A percentile compares a stretch with the other conserved stretches of the same genome.
phyloP scores from a whole-genome alignment of 2,329 filamentous ascomycete species.

The Balansia obtecta region DNA sequence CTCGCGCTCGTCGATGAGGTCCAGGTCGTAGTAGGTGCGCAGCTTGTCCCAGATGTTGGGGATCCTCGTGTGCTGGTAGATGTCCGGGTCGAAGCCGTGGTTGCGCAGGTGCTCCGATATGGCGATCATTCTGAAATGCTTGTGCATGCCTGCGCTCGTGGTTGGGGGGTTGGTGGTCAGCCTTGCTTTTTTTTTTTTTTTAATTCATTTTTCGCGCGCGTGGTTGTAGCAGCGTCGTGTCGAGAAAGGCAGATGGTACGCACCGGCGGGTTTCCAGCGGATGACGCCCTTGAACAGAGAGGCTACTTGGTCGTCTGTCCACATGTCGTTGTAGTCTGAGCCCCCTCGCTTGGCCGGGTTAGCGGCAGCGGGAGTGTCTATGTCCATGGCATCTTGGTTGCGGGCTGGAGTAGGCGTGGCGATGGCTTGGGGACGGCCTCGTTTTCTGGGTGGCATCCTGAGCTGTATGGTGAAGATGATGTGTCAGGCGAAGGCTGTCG shows the following conservation, averaged over 20 bases:
- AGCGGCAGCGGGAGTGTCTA: conserved; percentile 41
- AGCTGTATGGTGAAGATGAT: neutral
- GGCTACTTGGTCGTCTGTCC: conserved; percentile 93
- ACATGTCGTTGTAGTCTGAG: conserved; percentile 47
- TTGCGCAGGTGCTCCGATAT: conserved; percentile 70
- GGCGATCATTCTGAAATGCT: conserved; percentile 83
- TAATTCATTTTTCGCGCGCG: too few relatives aligned
- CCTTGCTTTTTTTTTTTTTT: neutral
- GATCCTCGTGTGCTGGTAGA: conserved; percentile 70
- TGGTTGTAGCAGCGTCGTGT: too few relatives aligned
- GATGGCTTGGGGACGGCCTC: conserved; percentile 40
- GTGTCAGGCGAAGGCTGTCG: neutral
- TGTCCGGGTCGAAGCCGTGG: conserved; percentile 62
- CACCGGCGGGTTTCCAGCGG: conserved; percentile 90
- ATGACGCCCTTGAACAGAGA: conserved; percentile 89
- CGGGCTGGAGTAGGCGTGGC: conserved; percentile 42
- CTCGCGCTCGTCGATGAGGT: conserved; percentile 75
- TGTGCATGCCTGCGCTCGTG: conserved; percentile 59
- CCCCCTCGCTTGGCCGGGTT: conserved; percentile 21
- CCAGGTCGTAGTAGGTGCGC: conserved; percentile 69
- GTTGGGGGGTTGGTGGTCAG: neutral
- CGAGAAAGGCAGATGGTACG: conserved; percentile 5
- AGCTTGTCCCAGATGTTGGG: conserved; percentile 89
- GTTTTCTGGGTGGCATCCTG: conserved; percentile 60
- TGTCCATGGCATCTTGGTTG: conserved; percentile 49